Conservation (phyloP, 441 rosid genomes). For the Arabidopsis lyrata region DNA sequence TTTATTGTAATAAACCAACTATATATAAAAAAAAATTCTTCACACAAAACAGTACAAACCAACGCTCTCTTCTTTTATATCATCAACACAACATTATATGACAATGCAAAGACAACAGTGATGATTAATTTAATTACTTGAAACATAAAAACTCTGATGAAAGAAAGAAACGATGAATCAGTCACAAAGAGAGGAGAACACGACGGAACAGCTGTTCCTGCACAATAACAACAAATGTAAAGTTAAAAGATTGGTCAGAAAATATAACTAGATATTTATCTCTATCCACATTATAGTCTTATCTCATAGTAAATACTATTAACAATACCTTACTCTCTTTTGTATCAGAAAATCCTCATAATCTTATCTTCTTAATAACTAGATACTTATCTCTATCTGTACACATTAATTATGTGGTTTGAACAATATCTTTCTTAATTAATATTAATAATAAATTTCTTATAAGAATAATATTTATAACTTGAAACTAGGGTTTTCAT, state of each 20-base stretch:
- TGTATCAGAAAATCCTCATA: too few species aligned
- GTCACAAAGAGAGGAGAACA: conserved; percentile 27
- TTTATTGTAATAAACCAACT: neutral
- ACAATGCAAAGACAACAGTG: conserved; percentile 3
- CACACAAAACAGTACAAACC: conserved; percentile 13
- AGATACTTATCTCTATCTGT: neutral
- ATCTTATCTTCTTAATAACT: neutral
- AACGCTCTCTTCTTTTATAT: conserved; percentile 26
- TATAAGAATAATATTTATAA: neutral
- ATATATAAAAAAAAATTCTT: neutral
- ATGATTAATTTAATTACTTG: conserved; percentile 4
- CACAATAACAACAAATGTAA: conserved; percentile 15
- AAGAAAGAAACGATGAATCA: conserved; percentile 26
- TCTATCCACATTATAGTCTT: neutral
- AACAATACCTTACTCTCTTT: too few species aligned
- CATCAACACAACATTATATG: conserved; percentile 23
- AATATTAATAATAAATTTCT: neutral
- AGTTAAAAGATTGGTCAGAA: neutral
- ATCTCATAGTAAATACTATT: too few species aligned
- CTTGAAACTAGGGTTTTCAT: neutral
- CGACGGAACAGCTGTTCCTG: conserved; percentile 44
- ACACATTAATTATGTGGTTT: neutral
- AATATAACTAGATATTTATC: conserved; percentile 10
- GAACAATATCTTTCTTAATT: neutral
- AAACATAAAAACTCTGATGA: conserved; percentile 9